Evolutionary conservation across 352 stramenopile genomes (phyloP), one percentile per base, ranked within the genome.

Genomic region (Phytophthora pinifolia): DNA sequence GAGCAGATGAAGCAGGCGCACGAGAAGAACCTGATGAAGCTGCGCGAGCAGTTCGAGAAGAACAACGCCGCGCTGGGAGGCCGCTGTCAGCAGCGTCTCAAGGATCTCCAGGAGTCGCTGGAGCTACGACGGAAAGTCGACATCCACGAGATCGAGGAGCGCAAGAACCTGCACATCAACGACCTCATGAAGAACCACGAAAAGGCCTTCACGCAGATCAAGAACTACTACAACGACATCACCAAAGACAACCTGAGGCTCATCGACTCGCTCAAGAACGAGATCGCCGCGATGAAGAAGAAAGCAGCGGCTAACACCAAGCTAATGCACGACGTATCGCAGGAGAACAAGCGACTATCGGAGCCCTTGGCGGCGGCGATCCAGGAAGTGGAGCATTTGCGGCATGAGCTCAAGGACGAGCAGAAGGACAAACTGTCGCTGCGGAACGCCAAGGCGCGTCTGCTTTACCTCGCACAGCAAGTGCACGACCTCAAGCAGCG

Each of bases 201-300:
- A 55, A 95, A 93, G 55, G 88, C 89, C 14, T 96, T 96, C 61
- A 82, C 75, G 7, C 88, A 97, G 76, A 98, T 98, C 79, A 98
- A 98, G 56, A 87, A 90, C 46, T 98, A 98, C 82, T 98, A 98
- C 65, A 98, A 98, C 65, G 89, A 97, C 56, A 98, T 98, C 56
- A 98, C 93, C 13, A 89, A 93, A 45, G 83, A 97, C 67, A 98
- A 98, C 59, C 53, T 98, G 18, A 82, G 89, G 9, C 78, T 97
- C 36, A 98, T 98, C 46, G 82, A 94, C 30, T 89, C 76, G 18
- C 80, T 98, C 47, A 97, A 98, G 72, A 83, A 88, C 54, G 87
- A 98, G 70, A 87, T 98, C 49, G 65, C 71, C n/a, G 85, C 92
- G 5, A 97, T 98, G 86, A 96, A 96, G 64, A 92, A 94, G 64